These are phyloP conservation scores for Cicer bijugum DNA, from an alignment of 306 rosid species.

Conservation along the genomic window DNA sequence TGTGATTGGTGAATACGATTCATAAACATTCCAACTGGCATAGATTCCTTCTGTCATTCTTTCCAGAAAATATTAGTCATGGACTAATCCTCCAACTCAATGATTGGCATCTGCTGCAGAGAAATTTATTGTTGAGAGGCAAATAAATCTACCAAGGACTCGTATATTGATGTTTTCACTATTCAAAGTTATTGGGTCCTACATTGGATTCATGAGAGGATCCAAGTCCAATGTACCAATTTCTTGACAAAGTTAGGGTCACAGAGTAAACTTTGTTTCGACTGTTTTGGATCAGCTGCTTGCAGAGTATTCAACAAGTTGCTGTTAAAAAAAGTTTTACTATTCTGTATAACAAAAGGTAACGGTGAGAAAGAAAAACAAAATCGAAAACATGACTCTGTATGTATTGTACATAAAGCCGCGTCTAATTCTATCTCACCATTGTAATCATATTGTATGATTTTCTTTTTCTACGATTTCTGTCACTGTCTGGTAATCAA, in stretches of 20 bases:
- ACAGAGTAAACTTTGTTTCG: neutral
- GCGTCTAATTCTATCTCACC: constrained; percentile 46
- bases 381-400: constrained; percentile 3
- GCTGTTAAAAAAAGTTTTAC: neutral
- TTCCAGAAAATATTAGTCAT: neutral
- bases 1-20: neutral
- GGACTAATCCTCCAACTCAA: neutral
- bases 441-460: neutral
- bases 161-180: too few relatives aligned
- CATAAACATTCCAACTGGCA: neutral
- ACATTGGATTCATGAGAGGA: too few relatives aligned
- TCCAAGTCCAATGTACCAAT: neutral
- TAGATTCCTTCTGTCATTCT: neutral
- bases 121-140: neutral
- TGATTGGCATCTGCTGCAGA: neutral
- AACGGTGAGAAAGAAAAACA: neutral
- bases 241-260: neutral
- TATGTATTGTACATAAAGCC: constrained; percentile 46
- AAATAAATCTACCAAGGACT: neutral
- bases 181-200: too few relatives aligned
- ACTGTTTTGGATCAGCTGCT: neutral
- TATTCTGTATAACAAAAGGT: neutral
- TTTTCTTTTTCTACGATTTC: neutral
- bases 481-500: neutral
- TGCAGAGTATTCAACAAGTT: neutral